Conservation (phyloP, 2,329 filamentous ascomycete genomes). For the Helicocarpus griseus region DNA sequence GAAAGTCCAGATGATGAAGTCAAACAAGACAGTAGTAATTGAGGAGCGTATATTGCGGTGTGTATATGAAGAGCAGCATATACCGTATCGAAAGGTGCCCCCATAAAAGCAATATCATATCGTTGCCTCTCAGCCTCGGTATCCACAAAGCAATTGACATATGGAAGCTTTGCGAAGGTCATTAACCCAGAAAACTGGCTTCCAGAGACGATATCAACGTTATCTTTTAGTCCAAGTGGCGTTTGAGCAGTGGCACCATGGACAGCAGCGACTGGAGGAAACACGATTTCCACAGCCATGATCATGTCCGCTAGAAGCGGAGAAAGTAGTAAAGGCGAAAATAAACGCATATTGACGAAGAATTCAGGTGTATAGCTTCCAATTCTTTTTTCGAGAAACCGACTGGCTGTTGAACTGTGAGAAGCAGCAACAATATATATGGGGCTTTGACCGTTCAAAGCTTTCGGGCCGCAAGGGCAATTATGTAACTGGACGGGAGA, state of each 20-base stretch:
- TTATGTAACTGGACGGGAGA: not conserved
- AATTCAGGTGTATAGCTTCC: no score
- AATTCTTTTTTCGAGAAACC: no score
- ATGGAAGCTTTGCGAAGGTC: slow-evolving; percentile 61
- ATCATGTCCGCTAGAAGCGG: not conserved
- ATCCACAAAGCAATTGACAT: slow-evolving; percentile 58
- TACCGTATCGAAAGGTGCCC: slow-evolving; percentile 62
- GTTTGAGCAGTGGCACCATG: slow-evolving; percentile 10
- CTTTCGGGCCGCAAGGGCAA: not conserved
- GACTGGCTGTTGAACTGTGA: no score
- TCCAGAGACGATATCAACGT: slow-evolving; percentile 33
- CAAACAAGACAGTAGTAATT: slow-evolving; percentile 20
- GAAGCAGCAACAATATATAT: no score
- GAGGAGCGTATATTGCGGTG: not conserved
- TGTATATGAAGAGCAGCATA: not conserved
- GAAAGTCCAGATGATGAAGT: slow-evolving; percentile 17
- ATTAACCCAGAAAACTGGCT: slow-evolving; percentile 61
- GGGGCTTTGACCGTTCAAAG: no score
- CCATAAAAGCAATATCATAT: slow-evolving; percentile 64
- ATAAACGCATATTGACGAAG: not conserved
- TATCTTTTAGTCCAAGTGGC: slow-evolving; percentile 18
- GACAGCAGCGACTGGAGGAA: slow-evolving; percentile 19
- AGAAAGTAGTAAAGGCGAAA: not conserved
- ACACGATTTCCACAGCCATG: slow-evolving; percentile 17
- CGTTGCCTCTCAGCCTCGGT: slow-evolving; percentile 39